Evolutionary conservation across 768 basidiomycete species (phyloP).

Genomic region (Antrodiella citrinella): DNA sequence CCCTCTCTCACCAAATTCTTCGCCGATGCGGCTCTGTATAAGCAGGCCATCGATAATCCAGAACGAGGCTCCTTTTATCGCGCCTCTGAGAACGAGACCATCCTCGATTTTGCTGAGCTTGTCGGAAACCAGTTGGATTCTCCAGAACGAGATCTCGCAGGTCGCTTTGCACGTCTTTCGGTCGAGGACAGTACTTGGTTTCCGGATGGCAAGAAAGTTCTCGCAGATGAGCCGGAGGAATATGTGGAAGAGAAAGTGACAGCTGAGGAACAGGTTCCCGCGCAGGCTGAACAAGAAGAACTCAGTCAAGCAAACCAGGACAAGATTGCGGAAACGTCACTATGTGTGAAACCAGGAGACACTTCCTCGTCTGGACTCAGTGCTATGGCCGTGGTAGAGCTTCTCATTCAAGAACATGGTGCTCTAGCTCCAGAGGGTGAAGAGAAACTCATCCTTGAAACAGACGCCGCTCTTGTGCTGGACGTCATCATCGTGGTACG

Average conservation of each 20-base stretch:
- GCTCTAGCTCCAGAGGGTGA: conserved; percentile 34
- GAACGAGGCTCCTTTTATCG: background rate
- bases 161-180: conserved; percentile 30
- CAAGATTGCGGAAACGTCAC: too few species aligned
- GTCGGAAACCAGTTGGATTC: conserved; percentile 32
- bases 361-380: conserved; percentile 17
- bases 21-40: conserved; percentile 31
- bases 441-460: conserved; percentile 45
- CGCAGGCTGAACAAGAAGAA: too few species aligned
- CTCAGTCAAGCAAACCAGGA: too few species aligned
- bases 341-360: background rate
- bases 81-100: conserved; percentile 14
- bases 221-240: conserved; percentile 18
- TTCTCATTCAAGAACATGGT: conserved; percentile 54
- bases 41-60: conserved; percentile 22
- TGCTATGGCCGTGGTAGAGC: conserved; percentile 37
- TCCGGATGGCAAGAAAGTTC: conserved; percentile 10
- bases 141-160: conserved; percentile 26
- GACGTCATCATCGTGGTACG: conserved; percentile 43
- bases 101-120: conserved; percentile 33
- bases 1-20: conserved; percentile 29
- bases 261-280: conserved; percentile 9
- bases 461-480: conserved; percentile 40
- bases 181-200: conserved; percentile 26
- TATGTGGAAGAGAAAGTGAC: conserved; percentile 8